phyloP scores from a whole-genome alignment of 176 grass and related monocot genomes.

The Triticum monococcum region DNA sequence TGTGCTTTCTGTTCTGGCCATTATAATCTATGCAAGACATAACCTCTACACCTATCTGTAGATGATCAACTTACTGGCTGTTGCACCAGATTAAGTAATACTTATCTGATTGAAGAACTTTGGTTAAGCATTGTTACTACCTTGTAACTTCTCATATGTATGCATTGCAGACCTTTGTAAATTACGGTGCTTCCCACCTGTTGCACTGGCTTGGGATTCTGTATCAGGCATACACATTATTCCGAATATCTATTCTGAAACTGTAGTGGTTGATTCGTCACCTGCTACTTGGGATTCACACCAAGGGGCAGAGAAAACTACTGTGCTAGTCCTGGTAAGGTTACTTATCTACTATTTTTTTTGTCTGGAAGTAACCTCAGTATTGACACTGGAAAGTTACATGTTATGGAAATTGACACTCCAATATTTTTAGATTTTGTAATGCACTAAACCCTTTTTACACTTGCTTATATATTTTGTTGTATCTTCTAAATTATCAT shows the following conservation, averaged over 20 bases:
- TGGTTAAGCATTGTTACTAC: conserved; percentile 14
- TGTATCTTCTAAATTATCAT: neutral
- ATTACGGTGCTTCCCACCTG: conserved; percentile 90
- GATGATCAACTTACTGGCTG: conserved; percentile 10
- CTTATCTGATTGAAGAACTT: neutral
- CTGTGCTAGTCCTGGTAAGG: conserved; percentile 74
- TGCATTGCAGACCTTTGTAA: conserved; percentile 77
- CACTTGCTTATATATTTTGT: neutral
- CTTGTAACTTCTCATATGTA: conserved; percentile 15
- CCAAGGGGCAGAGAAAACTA: conserved; percentile 63
- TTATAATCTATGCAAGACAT: neutral
- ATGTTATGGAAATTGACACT: neutral
- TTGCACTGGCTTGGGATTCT: conserved; percentile 84
- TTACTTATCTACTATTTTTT: conserved; percentile 11
- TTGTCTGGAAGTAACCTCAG: neutral
- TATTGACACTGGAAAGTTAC: neutral
- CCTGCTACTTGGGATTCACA: conserved; percentile 74
- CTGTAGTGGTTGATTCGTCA: conserved; percentile 82
- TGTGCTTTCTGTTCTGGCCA: neutral
- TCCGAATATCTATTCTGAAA: conserved; percentile 89
- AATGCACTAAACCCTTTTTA: neutral
- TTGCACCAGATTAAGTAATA: neutral
- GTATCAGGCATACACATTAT: conserved; percentile 74
- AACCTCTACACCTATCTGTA: neutral
- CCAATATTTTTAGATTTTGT: neutral